Evolutionary conservation across 495 filamentous ascomycete genomes (phyloP).

Genomic region (Tuber brumale): DNA sequence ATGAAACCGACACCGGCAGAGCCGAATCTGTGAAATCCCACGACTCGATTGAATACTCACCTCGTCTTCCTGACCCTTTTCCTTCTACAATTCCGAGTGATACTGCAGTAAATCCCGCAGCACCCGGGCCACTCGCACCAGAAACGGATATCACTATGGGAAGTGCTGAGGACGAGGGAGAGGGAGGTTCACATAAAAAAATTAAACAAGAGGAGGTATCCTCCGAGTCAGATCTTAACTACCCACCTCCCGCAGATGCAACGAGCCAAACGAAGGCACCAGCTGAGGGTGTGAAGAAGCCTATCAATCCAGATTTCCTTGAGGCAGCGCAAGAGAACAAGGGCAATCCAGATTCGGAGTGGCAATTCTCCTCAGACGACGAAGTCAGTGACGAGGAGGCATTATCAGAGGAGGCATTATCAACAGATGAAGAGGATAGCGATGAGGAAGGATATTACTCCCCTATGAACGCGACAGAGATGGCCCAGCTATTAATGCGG

Average conservation of each 20-base stretch:
- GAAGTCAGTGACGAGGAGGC: conserved; percentile 5
- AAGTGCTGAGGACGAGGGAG: background rate
- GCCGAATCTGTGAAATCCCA: background rate
- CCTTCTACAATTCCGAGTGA: background rate
- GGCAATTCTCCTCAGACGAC: conserved; percentile 29
- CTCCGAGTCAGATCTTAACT: background rate
- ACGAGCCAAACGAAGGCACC: background rate
- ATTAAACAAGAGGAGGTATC: background rate
- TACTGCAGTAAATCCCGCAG: background rate
- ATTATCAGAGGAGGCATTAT: conserved; percentile 47
- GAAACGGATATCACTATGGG: background rate
- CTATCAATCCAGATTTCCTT: conserved; percentile 43
- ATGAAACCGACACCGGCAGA: background rate
- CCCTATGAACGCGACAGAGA: conserved; percentile 67
- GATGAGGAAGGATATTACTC: conserved; percentile 60
- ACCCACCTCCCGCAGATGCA: background rate
- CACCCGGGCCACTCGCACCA: background rate
- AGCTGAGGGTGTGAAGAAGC: background rate
- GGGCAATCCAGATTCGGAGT: conserved; percentile 61
- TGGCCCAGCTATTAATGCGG: conserved; percentile 72
- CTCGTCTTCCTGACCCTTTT: background rate
- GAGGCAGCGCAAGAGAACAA: conserved; percentile 47
- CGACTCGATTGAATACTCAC: background rate
- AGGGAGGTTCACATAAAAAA: background rate
- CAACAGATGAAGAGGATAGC: conserved; percentile 47